A percentile compares a stretch with the other conserved stretches of the same genome.
phyloP scores from a whole-genome alignment of 768 basidiomycete species.

The Suillus decipiens region DNA sequence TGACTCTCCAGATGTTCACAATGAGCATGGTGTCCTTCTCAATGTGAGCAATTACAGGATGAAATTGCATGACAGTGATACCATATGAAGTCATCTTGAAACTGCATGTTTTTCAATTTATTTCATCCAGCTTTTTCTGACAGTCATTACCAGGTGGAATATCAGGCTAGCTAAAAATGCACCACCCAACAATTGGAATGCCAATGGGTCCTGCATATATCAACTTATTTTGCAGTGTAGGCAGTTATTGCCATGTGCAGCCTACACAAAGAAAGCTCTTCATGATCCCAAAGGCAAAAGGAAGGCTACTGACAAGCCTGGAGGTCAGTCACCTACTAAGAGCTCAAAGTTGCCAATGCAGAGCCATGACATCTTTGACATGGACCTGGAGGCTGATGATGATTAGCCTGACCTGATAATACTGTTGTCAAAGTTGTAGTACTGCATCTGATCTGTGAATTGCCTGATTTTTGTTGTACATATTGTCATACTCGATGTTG shows the following conservation, averaged over 20 bases:
- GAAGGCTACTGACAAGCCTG: too few species aligned
- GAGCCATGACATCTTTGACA: too few species aligned
- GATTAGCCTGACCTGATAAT: too few species aligned
- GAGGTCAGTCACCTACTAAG: too few species aligned
- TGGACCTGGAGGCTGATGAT: constrained; percentile 9
- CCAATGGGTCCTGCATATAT: neutral
- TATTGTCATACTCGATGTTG: too few species aligned
- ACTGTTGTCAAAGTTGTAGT: too few species aligned
- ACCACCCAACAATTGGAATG: neutral
- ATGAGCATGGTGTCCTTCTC: neutral
- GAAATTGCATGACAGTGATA: neutral
- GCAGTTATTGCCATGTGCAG: neutral
- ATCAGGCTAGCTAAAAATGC: neutral
- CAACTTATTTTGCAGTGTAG: neutral
- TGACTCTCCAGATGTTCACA: neutral
- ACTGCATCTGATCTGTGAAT: too few species aligned
- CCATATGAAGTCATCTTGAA: constrained; percentile 1
- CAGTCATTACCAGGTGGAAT: neutral
- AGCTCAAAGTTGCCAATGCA: too few species aligned
- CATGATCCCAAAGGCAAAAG: neutral
- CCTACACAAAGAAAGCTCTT: too few species aligned
- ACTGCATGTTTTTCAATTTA: neutral
- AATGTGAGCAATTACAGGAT: neutral
- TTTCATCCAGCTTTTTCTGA: neutral
- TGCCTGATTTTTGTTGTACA: too few species aligned